Conservation (phyloP, 805 yeast genomes). For the Metschnikowia corniflorae region DNA sequence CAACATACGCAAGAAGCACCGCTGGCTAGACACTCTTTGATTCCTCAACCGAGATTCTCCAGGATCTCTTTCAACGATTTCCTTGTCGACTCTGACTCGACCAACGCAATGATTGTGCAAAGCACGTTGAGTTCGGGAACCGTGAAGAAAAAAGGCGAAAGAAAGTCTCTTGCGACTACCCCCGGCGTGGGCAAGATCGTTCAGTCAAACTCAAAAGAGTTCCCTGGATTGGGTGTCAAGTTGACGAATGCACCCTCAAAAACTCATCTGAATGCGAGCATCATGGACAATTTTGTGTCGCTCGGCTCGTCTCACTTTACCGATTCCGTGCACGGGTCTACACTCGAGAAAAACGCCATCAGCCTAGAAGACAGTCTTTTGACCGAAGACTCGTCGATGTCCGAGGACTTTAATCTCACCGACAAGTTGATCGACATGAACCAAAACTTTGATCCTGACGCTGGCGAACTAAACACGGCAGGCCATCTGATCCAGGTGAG, state of each 20-base stretch:
- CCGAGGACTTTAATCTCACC: slow-evolving; percentile 17
- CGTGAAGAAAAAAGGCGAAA: slow-evolving; percentile 8
- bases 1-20: neutral
- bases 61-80: slow-evolving; percentile 41
- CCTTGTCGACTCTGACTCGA: slow-evolving; percentile 7
- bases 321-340: slow-evolving; percentile 20
- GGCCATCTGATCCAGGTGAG: too few species aligned
- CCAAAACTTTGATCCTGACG: slow-evolving; percentile 3
- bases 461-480: neutral
- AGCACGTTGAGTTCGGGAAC: slow-evolving; percentile 16
- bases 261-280: neutral
- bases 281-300: slow-evolving; percentile 18
- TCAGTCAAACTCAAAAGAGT: slow-evolving; percentile 22
- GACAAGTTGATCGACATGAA: slow-evolving; percentile 9
- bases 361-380: slow-evolving; percentile 18
- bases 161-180: slow-evolving; percentile 11
- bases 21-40: slow-evolving; percentile 19
- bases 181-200: slow-evolving; percentile 19
- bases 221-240: slow-evolving; percentile 26
- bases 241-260: slow-evolving; percentile 3
- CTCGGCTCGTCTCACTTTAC: slow-evolving; percentile 18
- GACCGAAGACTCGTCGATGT: slow-evolving; percentile 21
- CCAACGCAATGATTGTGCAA: slow-evolving; percentile 9
- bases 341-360: slow-evolving; percentile 23
- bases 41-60: slow-evolving; percentile 44